Conservation (phyloP, 1,284 basidiomycete species). For the Austroboletus rostrupii region DNA sequence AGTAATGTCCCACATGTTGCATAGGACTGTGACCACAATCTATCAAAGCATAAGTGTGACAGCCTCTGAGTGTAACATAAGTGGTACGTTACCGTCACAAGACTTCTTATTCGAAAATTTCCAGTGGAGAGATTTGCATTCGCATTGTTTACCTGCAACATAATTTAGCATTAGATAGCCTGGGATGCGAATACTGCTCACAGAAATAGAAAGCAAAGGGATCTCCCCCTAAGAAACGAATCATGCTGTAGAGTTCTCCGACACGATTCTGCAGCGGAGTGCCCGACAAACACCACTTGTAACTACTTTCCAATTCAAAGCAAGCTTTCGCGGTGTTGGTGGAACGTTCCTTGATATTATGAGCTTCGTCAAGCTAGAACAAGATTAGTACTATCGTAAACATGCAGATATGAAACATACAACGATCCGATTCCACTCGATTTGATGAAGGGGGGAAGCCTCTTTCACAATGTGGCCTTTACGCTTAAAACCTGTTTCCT, state of each 20-base stretch:
- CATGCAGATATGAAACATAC: constrained; percentile 35
- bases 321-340: constrained; percentile 97
- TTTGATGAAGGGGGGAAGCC: constrained; percentile 79
- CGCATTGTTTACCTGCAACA: constrained; percentile 66
- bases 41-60: constrained; percentile 25
- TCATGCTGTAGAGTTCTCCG: constrained; percentile 94
- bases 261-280: constrained; percentile 97
- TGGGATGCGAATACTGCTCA: constrained; percentile 37
- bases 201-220: constrained; percentile 93
- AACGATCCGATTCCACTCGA: constrained; percentile 83
- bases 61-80: not conserved
- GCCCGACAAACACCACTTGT: constrained; percentile 96
- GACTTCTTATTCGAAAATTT: constrained; percentile 77
- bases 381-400: not conserved
- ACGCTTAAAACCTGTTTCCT: constrained; percentile 88
- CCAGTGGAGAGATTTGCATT: constrained; percentile 91
- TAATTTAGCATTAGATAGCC: not conserved
- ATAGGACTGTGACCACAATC: constrained; percentile 92
- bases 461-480: constrained; percentile 87
- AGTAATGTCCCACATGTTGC: constrained; percentile 68
- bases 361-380: constrained; percentile 87
- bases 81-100: constrained; percentile 68
- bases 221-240: constrained; percentile 89
- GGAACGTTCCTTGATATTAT: constrained; percentile 94
- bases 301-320: constrained; percentile 82